These are phyloP conservation scores for Monilinia vaccinii-corymbosi DNA, from an alignment of 2,329 filamentous ascomycete species.

Conservation along the genomic window DNA sequence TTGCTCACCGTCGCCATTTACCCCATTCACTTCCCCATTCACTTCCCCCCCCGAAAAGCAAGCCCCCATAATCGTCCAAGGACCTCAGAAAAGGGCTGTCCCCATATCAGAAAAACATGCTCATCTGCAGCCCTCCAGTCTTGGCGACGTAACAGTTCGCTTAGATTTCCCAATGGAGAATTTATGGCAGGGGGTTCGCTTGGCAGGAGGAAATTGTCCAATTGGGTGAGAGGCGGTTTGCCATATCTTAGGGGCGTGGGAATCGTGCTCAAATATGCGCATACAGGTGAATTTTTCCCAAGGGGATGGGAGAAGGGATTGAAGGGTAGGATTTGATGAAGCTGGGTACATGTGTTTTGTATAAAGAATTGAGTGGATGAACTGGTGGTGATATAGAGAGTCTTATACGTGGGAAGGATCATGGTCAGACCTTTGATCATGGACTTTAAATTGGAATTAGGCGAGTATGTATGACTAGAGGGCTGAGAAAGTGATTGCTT, in stretches of 20 bases:
- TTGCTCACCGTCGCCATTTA: neutral
- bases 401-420: neutral
- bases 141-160: neutral
- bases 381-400: neutral
- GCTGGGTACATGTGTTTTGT: neutral
- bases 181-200: neutral
- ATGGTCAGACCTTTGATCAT: neutral
- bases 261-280: neutral
- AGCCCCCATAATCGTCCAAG: neutral
- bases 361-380: too few relatives aligned
- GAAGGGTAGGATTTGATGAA: neutral
- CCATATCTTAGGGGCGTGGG: neutral
- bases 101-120: neutral
- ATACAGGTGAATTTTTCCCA: neutral
- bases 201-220: neutral
- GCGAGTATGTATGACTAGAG: too few relatives aligned
- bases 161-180: neutral
- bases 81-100: neutral
- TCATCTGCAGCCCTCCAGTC: neutral
- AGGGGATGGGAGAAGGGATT: neutral
- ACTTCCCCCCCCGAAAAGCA: too few relatives aligned
- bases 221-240: neutral
- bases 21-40: neutral
- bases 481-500: too few relatives aligned
- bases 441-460: neutral